phyloP scores from a whole-genome alignment of 2,329 filamentous ascomycete genomes.

The Aspergillus spinulosporus region DNA sequence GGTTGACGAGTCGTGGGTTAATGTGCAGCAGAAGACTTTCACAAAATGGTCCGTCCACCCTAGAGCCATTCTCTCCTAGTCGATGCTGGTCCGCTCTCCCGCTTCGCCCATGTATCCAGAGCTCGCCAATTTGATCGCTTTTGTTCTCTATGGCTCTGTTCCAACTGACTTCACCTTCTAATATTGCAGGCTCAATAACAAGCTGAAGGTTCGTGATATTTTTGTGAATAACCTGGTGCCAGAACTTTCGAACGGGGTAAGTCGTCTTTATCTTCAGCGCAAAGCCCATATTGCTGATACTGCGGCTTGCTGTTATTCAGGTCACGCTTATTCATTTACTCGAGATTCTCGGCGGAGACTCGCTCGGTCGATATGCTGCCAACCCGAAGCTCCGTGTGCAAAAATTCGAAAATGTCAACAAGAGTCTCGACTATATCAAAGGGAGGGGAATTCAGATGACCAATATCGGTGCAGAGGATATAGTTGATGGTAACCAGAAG shows the following conservation, averaged over 20 bases:
- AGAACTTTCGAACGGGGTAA: constrained; percentile 90
- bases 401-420: constrained; percentile 96
- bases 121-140: background rate
- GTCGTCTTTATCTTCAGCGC: constrained; percentile 39
- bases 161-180: constrained; percentile 1
- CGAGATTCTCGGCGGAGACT: constrained; percentile 92
- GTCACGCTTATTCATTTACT: constrained; percentile 95
- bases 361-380: constrained; percentile 92
- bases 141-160: background rate
- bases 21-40: constrained; percentile 97
- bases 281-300: background rate
- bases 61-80: constrained; percentile 1
- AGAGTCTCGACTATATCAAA: constrained; percentile 90
- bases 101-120: constrained; percentile 8
- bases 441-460: constrained; percentile 91
- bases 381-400: constrained; percentile 96
- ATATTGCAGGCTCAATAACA: constrained; percentile 83
- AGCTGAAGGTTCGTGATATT: constrained; percentile 75
- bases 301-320: constrained; percentile 45
- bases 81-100: background rate
- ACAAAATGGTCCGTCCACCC: constrained; percentile 74
- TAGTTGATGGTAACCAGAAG: constrained; percentile 96
- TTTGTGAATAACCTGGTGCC: constrained; percentile 82
- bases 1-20: constrained; percentile 64
- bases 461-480: constrained; percentile 97